Evolutionary conservation across 495 filamentous ascomycete genomes (phyloP), one percentile per base, ranked within the genome.

Genomic region (Cercophora scortea): DNA sequence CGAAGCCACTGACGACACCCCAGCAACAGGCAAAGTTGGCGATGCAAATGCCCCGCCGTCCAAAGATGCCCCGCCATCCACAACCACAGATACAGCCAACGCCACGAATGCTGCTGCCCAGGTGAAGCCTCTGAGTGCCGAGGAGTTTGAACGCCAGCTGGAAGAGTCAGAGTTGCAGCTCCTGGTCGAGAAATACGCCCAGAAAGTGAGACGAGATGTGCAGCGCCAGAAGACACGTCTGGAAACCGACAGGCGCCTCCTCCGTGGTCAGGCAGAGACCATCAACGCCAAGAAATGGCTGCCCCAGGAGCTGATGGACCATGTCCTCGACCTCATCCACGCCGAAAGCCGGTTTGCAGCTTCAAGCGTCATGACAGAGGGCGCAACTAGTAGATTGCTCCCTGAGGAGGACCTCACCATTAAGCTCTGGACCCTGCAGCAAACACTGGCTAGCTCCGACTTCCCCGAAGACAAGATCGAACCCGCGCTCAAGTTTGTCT

Each of bases 161-260:
- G 89, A 95, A 59, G 80, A 86, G 47, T 84, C 87, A 32, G 85
- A 89, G 54, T 74, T 98, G 17, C 89, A 96, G 67, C 68, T 84
- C 34, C 67, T 95, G 13, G 82, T 95, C 8, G 91, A 96, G 42
- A 91, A 88, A 58, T 73, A 89, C 64, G 83, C 82, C 0, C 68
- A 81, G 11, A 92, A 87, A 63, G 81, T 80, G 55, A 81, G 70
- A 62, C 79, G 76, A 54, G 82, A 88, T 62, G 83, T 82, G 10
- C 67, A 72, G 49, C 82, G 89, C 6, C 86, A 90, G 61, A 80
- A 79, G 45, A 72, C 75, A 0, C 85, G 86, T 58, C 71, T 92
- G 33, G 82, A 89, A 51, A 95, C 86, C 9, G 90, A 96, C 59
- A 78, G 81, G 42, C 82, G 90, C 15, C 63, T 92, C 3, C 76